Evolutionary conservation across 345 rosid genomes (phyloP).

Genomic region (Corchorus capsularis): DNA sequence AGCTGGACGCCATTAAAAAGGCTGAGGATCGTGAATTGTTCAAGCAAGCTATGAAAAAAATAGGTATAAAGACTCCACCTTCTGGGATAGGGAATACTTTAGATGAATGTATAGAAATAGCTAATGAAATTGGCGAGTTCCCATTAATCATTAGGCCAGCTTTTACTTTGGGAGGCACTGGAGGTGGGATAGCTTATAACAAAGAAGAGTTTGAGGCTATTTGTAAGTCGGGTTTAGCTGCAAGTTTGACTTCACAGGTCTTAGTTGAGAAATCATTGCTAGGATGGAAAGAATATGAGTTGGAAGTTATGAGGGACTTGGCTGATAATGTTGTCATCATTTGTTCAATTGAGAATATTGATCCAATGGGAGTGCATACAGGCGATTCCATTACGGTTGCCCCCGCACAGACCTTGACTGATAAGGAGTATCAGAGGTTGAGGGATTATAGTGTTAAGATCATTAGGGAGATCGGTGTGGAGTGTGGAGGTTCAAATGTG

Average conservation of each 20-base stretch:
- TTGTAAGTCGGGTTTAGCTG: slow-evolving; percentile 86
- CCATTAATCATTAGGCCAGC: slow-evolving; percentile 98
- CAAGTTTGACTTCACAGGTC: slow-evolving; percentile 84
- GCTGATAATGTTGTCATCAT: slow-evolving; percentile 98
- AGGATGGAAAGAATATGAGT: slow-evolving; percentile 98
- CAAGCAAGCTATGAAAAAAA: slow-evolving; percentile 84
- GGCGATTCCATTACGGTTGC: slow-evolving; percentile 99
- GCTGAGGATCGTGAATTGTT: slow-evolving; percentile 93
- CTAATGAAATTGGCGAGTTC: slow-evolving; percentile 78
- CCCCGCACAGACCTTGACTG: slow-evolving; percentile 95
- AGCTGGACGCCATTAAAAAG: slow-evolving; percentile 85
- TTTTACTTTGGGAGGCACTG: slow-evolving; percentile 92
- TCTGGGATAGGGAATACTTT: slow-evolving; percentile 86
- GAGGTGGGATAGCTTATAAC: slow-evolving; percentile 96
- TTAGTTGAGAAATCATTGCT: slow-evolving; percentile 93
- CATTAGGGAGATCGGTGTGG: slow-evolving; percentile 97
- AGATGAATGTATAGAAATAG: slow-evolving; percentile 78
- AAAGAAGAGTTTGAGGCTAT: slow-evolving; percentile 85
- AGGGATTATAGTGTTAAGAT: slow-evolving; percentile 89
- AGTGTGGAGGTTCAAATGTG: slow-evolving; percentile 98
- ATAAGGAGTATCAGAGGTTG: slow-evolving; percentile 91
- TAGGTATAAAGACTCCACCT: slow-evolving; percentile 90
- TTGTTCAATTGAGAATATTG: slow-evolving; percentile 95
- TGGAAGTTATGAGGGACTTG: slow-evolving; percentile 96
- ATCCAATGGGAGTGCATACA: slow-evolving; percentile 98